Evolutionary conservation across 2,329 filamentous ascomycete species (phyloP), one percentile per base, ranked within the genome.

Genomic region (Periconia sp.): DNA sequence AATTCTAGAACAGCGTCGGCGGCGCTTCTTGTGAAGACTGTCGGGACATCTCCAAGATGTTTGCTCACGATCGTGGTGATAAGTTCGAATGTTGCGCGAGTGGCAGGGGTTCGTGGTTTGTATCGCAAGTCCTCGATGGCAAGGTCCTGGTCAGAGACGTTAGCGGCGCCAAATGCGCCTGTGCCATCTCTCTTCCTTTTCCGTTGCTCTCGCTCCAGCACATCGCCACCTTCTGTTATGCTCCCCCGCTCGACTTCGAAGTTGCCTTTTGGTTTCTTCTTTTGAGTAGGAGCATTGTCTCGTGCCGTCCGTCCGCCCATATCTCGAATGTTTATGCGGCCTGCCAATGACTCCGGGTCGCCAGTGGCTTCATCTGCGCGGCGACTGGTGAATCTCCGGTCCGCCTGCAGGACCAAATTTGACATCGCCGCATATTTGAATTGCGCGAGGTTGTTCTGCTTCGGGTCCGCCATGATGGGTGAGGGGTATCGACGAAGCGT

Each of bases 351-450:
- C 76, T 99, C 94, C 37, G 94, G 95, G 70, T 99, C 94, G 62
- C 94, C 94, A 37, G 92, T 97, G 53, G 90, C 86, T 77, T 99
- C 95, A 74, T 99, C 92, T 60, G 86, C 91, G 63, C 91, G 86
- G 70, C 94, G 86, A 54, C 90, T 90, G 62, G 95, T 87, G 70
- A 99, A 97, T 63, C 94, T 87, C 76, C 92, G 87, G 79, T 99
- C 94, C 78, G 91, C 92, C 88, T 99, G 94, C 84, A 99, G 89
- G 70, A 99, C 94, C 90, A 99, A 87, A 85, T 99, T 99, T 78
- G 94, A 99, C 94, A 99, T 97, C 73, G 89, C 91, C 85, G 91
- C 91, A 83, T 96, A 96, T 76, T 96, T 96, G 83, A 95, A 96
- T 76, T 96, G 92, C 73, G 90, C 92, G 65, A 95, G 88, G 87